Evolutionary conservation across 257 asterid genomes (phyloP).

Genomic region (Forsythia viridissima): DNA sequence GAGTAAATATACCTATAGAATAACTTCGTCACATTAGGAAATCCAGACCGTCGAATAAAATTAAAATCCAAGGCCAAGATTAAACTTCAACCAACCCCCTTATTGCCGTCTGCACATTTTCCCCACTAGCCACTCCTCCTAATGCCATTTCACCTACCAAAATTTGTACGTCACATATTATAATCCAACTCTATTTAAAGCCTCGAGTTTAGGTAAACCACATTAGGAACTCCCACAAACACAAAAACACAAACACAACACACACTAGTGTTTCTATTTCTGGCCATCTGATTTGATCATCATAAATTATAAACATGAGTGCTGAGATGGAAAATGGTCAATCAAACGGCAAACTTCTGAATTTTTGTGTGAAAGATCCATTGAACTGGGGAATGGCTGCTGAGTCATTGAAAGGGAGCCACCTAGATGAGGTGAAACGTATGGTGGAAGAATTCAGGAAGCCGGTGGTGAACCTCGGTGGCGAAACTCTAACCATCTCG

Average conservation of each 20-base stretch:
- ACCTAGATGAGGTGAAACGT: conserved; percentile 75
- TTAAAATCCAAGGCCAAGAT: conserved; percentile 33
- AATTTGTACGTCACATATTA: conserved; percentile 6
- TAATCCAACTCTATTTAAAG: conserved; percentile 44
- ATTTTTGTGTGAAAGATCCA: conserved; percentile 60
- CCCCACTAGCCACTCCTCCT: not conserved
- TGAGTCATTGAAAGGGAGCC: conserved; percentile 75
- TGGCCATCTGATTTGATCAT: not conserved
- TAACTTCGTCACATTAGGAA: conserved; percentile 20
- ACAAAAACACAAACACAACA: not conserved
- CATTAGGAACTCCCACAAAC: conserved; percentile 17
- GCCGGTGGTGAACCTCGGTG: conserved; percentile 80
- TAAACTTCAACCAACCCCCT: conserved; percentile 57
- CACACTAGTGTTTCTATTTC: not conserved
- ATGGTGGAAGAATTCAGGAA: conserved; percentile 85
- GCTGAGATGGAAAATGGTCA: conserved; percentile 30
- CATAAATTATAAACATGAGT: conserved; percentile 19
- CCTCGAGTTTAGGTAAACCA: conserved; percentile 28
- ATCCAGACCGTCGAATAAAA: conserved; percentile 32
- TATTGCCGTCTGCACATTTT: conserved; percentile 23
- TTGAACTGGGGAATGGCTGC: conserved; percentile 90
- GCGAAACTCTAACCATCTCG: conserved; percentile 64
- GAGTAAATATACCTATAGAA: not conserved
- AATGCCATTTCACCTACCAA: conserved; percentile 60
- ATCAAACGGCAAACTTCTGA: conserved; percentile 28